Evolutionary conservation across 2,329 filamentous ascomycete genomes (phyloP), one percentile per base, ranked within the genome.

Genomic region (Penicillium psychrosexuale): DNA sequence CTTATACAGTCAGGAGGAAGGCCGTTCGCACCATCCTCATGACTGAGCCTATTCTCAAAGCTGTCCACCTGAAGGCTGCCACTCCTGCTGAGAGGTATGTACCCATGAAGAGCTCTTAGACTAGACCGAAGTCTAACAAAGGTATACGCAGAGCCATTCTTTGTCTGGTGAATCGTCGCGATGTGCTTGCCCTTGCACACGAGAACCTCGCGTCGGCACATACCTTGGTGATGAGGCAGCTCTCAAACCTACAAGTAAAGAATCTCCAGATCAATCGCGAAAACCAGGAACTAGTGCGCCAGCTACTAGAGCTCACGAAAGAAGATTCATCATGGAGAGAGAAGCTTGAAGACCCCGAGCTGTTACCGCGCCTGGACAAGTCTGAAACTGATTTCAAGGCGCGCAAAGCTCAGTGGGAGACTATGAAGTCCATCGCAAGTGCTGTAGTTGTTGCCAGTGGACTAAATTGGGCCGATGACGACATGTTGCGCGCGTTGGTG

Each of bases 361-460:
- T 81, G 34, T 78, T 78, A 54, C 72, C 72, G n/a, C 79, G 88
- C 68, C 77, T 91, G 27, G 74, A 80, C 34, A 74, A 74, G 74
- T 47, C 75, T 11, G 84, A 90, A 64, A 73, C 69, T 6, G 80
- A 85, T 38, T 74, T 89, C 56, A 85, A 81, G 64, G 76, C 77
- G 22, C 87, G 84, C 68, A 83, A 83, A 58, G 84, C 85, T 61
- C 82, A 82, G 66, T 90, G 86, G 85, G 84, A 84, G 65, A 84
- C 87, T 19, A 83, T 93, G 71, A 94, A 93, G 75, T 88, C 84
- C 24, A 84, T 91, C 39, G 81, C 88, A n/a, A 89, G 88, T 66
- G 90, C 88, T 17, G 81, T 91, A 52, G 82, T 96, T 44, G 89
- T 85, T 5, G 90, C 89, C 3, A 95, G 90, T 70, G 91, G 91